Evolutionary conservation across 1,139 yeast genomes (phyloP), one percentile per base, ranked within the genome.

Genomic region (Yarrowia galli): DNA sequence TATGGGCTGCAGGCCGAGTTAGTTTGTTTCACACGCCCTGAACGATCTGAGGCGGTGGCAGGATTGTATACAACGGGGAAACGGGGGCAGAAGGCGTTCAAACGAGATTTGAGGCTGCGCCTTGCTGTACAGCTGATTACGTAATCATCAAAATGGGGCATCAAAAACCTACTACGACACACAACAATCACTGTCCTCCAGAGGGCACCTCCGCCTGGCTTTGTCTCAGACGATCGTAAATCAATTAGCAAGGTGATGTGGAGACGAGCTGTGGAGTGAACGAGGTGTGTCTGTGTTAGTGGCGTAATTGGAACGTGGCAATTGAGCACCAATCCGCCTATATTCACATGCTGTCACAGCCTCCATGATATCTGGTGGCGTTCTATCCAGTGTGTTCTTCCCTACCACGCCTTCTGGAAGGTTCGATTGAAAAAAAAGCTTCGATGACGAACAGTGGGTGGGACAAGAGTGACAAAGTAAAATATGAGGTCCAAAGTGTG

Each of bases 351-450:
- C 32, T n/a, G n/a, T n/a, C n/a, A n/a, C 32, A 28, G 32, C 32
- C 32, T 6, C 15, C 32, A 28, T 28, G 32, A 7, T 1, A 28
- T 28, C 8, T 5, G 32, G 32, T 28, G 32, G 32, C 32, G 32
- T 35, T 35, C 36, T 35, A 10, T n/a, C 36, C 4, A 8, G 36
- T 35, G 10, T 2, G 15, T 42, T 6, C 15, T 25, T 7, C 18
- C 9, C 20, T 8, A n/a, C n/a, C n/a, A n/a, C 13, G 12, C 54
- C 42, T 54, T 54, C 61, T 54, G 46, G 61, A 54, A 54, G 61
- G 46, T 54, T 54, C 61, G 36, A 40, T 38, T 22, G 28, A 15
- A 15, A 40, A 51, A 36, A 54, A 54, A 40, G 43, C 60, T 40
- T 36, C 18, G 25, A 35, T 51, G 42, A 22, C 42, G 25, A 42